Conservation (phyloP, 768 basidiomycete genomes). For the Antrodiella citrinella region DNA sequence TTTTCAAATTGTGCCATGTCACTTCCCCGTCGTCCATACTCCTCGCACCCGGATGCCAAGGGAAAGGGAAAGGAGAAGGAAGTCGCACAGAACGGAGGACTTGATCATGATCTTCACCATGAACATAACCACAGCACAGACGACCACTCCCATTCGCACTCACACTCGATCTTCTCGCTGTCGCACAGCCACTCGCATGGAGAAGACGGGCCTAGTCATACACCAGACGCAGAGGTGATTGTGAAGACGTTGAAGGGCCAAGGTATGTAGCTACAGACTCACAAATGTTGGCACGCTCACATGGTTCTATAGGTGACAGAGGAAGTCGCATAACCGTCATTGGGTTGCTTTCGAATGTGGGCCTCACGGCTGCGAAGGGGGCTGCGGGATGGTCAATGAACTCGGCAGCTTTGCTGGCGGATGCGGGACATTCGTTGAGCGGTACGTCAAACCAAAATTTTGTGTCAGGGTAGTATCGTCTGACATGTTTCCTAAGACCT, state of each 20-base stretch:
- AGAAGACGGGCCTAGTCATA: slow-evolving; percentile 39
- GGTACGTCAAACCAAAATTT: slow-evolving; percentile 40
- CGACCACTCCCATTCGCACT: slow-evolving; percentile 45
- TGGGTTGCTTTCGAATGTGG: slow-evolving; percentile 78
- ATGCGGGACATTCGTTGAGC: slow-evolving; percentile 87
- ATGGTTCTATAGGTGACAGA: slow-evolving; percentile 49
- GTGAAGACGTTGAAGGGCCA: slow-evolving; percentile 58
- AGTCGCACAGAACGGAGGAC: not conserved
- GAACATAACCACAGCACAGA: slow-evolving; percentile 20
- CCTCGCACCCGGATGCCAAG: slow-evolving; percentile 1
- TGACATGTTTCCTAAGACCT: slow-evolving; percentile 43
- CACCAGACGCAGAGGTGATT: slow-evolving; percentile 57
- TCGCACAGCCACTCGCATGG: slow-evolving; percentile 56
- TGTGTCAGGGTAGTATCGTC: not conserved
- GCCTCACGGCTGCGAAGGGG: slow-evolving; percentile 78
- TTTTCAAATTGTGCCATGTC: no score
- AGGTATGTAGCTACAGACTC: slow-evolving; percentile 34
- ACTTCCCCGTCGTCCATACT: slow-evolving; percentile 7
- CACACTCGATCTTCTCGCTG: slow-evolving; percentile 46
- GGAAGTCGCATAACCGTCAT: slow-evolving; percentile 81
- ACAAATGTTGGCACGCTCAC: no score
- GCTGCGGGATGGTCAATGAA: slow-evolving; percentile 85
- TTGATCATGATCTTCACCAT: slow-evolving; percentile 6
- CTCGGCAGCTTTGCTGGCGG: slow-evolving; percentile 84
- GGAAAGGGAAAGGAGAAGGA: slow-evolving; percentile 20